These are phyloP conservation scores for Haematococcus lacustris DNA, from an alignment of 139 green algal species.

Conservation along the genomic window DNA sequence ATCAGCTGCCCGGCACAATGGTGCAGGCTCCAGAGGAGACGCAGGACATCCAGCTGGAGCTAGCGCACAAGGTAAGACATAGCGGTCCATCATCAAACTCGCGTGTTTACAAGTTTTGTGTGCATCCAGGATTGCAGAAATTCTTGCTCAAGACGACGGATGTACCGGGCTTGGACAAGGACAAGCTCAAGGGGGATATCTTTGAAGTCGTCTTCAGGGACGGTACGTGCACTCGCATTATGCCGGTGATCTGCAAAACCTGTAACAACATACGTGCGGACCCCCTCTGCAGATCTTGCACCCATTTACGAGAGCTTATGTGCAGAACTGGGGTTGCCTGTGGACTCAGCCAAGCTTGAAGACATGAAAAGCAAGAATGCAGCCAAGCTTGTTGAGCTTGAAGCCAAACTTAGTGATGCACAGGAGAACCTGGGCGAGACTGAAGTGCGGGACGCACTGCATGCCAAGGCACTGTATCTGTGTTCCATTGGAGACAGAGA, in stretches of 20 bases:
- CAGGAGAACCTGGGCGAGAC: conserved; percentile 91
- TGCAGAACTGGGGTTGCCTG: conserved; percentile 47
- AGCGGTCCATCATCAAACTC: too few species aligned
- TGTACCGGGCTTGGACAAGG: too few species aligned
- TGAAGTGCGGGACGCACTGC: conserved; percentile 87
- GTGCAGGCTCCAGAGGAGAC: too few species aligned
- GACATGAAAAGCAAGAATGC: conserved; percentile 56
- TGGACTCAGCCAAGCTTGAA: conserved; percentile 43
- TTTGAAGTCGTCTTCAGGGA: too few species aligned
- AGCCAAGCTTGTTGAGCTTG: conserved; percentile 48
- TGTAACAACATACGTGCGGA: conserved; percentile 58
- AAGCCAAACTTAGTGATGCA: conserved; percentile 66
- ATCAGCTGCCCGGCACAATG: too few species aligned
- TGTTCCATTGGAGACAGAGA: conserved; percentile 66
- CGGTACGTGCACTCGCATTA: too few species aligned
- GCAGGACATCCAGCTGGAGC: too few species aligned
- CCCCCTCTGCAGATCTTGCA: conserved; percentile 31
- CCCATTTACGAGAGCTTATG: conserved; percentile 73
- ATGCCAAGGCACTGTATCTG: conserved; percentile 83
- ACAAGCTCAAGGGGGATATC: too few species aligned
- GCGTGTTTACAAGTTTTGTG: too few species aligned
- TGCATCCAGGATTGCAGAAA: too few species aligned
- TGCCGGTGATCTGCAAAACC: conserved; percentile 2
- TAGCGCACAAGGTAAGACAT: too few species aligned
- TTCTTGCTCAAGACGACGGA: too few species aligned